Base-by-base conservation (phyloP, 352 stramenopile species). In the Globisporangium heterothallicum region DNA sequence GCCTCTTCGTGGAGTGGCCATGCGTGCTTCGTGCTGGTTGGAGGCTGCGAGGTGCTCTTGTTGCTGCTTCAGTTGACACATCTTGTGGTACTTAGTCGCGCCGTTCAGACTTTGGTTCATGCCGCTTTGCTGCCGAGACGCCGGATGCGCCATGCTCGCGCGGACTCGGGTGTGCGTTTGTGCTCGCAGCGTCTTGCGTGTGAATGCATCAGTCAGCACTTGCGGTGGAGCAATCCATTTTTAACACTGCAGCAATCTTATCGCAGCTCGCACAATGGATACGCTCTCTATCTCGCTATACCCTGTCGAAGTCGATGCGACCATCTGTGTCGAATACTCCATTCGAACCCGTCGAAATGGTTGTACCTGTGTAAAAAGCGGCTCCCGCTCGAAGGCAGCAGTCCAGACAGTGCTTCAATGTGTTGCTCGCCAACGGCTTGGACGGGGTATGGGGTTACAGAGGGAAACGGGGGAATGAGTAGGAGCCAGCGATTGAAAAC, bases 201-300 rank as follows among this genome's bases (percentile, higher is more conserved):
- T n/a, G n/a, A n/a, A n/a, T n/a, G n/a, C n/a, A n/a, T n/a, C n/a
- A n/a, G n/a, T n/a, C n/a, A n/a, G n/a, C n/a, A n/a, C n/a, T n/a
- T n/a, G n/a, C n/a, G n/a, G n/a, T n/a, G n/a, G n/a, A n/a, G n/a
- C n/a, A n/a, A n/a, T 41, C 50, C 50, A 49, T 44, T 44, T 53
- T 53, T 53, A 42, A n/a, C 30, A 16, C 19, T 16, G 22, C n/a
- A n/a, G n/a, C n/a, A n/a, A 44, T 53, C 32, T 53, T 44, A n/a
- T n/a, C n/a, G n/a, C n/a, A n/a, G n/a, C n/a, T n/a, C n/a, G n/a
- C n/a, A 44, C 34, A 8, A 44, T 54, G 34, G 47, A 24, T 54
- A 54, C 47, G 36, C 7, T 32, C 41, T 2, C 16, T 34, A 8
- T 6, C 7, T 7, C 18, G 5, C 4, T 6, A 49, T 42, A 57